A percentile compares a stretch with the other conserved stretches of the same genome.
phyloP scores from a whole-genome alignment of 148 eudicot genomes.

The Nepenthes mirabilis region DNA sequence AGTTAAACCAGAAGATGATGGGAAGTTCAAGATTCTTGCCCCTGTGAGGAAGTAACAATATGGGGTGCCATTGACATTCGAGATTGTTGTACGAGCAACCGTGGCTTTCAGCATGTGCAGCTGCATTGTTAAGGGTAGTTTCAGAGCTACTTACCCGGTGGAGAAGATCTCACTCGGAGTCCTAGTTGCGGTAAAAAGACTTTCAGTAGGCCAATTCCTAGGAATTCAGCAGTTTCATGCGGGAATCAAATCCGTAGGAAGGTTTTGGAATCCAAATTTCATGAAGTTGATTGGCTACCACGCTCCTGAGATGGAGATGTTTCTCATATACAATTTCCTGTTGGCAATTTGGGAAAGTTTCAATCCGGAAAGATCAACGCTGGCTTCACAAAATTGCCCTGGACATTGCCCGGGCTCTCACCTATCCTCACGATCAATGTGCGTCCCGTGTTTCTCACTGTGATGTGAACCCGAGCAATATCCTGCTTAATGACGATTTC shows the following conservation, averaged over 20 bases:
- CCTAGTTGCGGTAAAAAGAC: conserved; percentile 56
- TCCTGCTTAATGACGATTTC: conserved; percentile 48
- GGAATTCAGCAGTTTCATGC: conserved; percentile 62
- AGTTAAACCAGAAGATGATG: conserved; percentile 29
- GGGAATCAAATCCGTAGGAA: conserved; percentile 46
- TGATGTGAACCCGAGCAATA: conserved; percentile 62
- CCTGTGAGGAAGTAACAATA: conserved; percentile 10
- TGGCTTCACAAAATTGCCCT: conserved; percentile 40
- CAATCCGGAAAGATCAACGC: conserved; percentile 35
- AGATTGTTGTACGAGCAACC: conserved; percentile 38
- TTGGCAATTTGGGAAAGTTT: conserved; percentile 50
- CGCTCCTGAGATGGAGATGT: conserved; percentile 52
- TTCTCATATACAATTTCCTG: conserved; percentile 57
- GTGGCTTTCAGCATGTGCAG: conserved; percentile 43
- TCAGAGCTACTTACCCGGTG: conserved; percentile 61
- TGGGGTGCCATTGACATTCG: conserved; percentile 9
- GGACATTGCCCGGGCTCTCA: conserved; percentile 47
- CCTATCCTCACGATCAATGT: conserved; percentile 50
- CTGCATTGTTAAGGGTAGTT: conserved; percentile 54
- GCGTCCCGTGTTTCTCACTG: conserved; percentile 49
- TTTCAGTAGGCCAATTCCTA: conserved; percentile 42
- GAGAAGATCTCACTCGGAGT: conserved; percentile 35
- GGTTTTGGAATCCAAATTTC: conserved; percentile 44
- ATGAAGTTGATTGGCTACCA: conserved; percentile 54
- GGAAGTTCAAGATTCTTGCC: conserved; percentile 26